Conservation (phyloP, 352 stramenopile genomes). For the Pythium insidiosum region DNA sequence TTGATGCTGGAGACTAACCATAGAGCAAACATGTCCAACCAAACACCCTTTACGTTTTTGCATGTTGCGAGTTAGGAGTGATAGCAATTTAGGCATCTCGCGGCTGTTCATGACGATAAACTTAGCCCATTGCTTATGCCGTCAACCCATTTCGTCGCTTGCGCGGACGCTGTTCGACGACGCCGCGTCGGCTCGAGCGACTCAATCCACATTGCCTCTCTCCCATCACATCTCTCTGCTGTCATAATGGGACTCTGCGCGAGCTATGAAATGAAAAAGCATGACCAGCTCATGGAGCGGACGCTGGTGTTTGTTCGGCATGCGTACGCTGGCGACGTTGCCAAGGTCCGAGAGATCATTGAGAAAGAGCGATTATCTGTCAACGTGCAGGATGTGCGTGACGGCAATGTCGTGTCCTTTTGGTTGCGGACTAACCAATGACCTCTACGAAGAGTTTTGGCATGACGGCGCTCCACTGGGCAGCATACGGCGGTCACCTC, state of each 20-base stretch:
- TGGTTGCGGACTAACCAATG: slow-evolving; percentile 10
- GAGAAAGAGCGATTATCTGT: slow-evolving; percentile 34
- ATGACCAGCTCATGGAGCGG: slow-evolving; percentile 24
- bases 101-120: too few species aligned
- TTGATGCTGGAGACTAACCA: slow-evolving; percentile 89
- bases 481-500: slow-evolving; percentile 50
- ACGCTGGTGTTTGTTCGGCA: slow-evolving; percentile 44
- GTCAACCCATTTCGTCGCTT: too few species aligned
- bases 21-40: slow-evolving; percentile 69
- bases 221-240: too few species aligned
- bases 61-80: too few species aligned
- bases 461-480: slow-evolving; percentile 77
- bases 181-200: too few species aligned
- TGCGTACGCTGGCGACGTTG: slow-evolving; percentile 42
- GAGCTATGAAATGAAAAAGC: slow-evolving; percentile 12
- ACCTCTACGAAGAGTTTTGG: too few species aligned
- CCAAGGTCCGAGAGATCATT: slow-evolving; percentile 38
- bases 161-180: too few species aligned
- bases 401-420: neutral
- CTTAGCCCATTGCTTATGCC: too few species aligned
- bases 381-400: slow-evolving; percentile 48
- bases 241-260: slow-evolving; percentile 13
- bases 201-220: too few species aligned
- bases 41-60: slow-evolving; percentile 1
- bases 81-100: too few species aligned